Evolutionary conservation across 768 basidiomycete genomes (phyloP), one percentile per base, ranked within the genome.

Genomic region (Boletellus sp.): DNA sequence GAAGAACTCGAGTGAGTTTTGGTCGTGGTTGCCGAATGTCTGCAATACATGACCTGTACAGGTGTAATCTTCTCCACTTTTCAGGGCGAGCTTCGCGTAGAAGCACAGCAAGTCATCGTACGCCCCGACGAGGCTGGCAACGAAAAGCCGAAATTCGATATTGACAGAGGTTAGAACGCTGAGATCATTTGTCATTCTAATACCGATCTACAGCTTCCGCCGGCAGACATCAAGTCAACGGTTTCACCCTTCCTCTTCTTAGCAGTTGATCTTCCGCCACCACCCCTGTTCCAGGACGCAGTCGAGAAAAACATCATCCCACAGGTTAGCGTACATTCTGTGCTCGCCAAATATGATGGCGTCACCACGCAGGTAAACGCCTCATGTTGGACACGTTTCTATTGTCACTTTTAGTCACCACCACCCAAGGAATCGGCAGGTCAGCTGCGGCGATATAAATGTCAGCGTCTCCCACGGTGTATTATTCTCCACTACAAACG

Each of bases 291-390:
- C 71, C 95, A 97, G 70, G 94, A 97, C 64, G 72, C 89, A 4
- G 80, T 95, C 40, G 94, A 96, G 74, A 96, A 96, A 73, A 97
- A 98, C 67, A 98, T 99, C 66, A 96, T 98, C 56, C 96, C 96
- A 28, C 96, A 99, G 77, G 91, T 96, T 53, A 87, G 87, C 40
- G 84, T 99, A 50, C 83, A 93, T 51, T 84, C 85, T 11, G 85
- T 98, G 24, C 77, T 98, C 20, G 79, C 87, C 17, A 99, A 99
- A 70, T 99, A 94, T 69, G 92, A 98, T 68, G 96, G 96, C 13
- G 75, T 73, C 57, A 90, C 87, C 4, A 89, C 94, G 15, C 92
- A 94, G 76, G 92, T 87, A 61, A 61, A 74, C 56, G 47, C 43
- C 45, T 54, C 45, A 50, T 63, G 62, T 56, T 60, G 45, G 37